These are phyloP conservation scores for Talaromyces sp. DNA, from an alignment of 2,329 filamentous ascomycete genomes.

Conservation along the genomic window DNA sequence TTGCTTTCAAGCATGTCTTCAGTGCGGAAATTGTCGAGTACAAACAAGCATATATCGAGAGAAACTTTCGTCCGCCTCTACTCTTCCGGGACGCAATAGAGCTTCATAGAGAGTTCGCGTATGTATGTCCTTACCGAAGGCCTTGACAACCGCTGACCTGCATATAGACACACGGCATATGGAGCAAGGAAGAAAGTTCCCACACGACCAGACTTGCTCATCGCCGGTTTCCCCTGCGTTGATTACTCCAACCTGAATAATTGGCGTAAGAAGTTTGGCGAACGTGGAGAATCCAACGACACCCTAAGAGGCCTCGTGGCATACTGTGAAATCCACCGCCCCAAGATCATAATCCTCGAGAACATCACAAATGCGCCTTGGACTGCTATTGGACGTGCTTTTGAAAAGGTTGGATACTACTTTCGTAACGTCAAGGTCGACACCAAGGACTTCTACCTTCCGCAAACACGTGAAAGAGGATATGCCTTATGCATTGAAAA, in stretches of 20 bases:
- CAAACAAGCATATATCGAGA: slow-evolving; percentile 63
- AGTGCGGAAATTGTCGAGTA: slow-evolving; percentile 61
- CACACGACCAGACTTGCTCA: slow-evolving; percentile 57
- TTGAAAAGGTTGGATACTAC: slow-evolving; percentile 54
- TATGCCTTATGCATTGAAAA: slow-evolving; percentile 59
- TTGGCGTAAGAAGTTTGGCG: slow-evolving; percentile 48
- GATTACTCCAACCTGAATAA: slow-evolving; percentile 69
- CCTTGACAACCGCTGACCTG: not conserved
- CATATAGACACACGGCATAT: slow-evolving; percentile 60
- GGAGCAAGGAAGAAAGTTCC: slow-evolving; percentile 59
- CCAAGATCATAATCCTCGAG: slow-evolving; percentile 66
- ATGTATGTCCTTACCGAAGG: slow-evolving; percentile 27
- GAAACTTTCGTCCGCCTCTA: slow-evolving; percentile 53
- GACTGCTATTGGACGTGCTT: slow-evolving; percentile 47
- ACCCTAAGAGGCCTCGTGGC: slow-evolving; percentile 62
- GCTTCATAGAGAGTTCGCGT: slow-evolving; percentile 49
- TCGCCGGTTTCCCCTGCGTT: slow-evolving; percentile 72
- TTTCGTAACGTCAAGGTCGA: slow-evolving; percentile 54
- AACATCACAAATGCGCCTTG: slow-evolving; percentile 65
- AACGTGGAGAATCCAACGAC: slow-evolving; percentile 61
- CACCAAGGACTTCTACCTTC: slow-evolving; percentile 69
- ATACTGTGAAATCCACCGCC: slow-evolving; percentile 55
- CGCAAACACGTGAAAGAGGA: slow-evolving; percentile 62
- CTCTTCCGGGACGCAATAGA: slow-evolving; percentile 61
- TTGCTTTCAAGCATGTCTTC: slow-evolving; percentile 56